Evolutionary conservation across 371 early-diverging fungal genomes (phyloP).

Genomic region (Rhizopus delemar): DNA sequence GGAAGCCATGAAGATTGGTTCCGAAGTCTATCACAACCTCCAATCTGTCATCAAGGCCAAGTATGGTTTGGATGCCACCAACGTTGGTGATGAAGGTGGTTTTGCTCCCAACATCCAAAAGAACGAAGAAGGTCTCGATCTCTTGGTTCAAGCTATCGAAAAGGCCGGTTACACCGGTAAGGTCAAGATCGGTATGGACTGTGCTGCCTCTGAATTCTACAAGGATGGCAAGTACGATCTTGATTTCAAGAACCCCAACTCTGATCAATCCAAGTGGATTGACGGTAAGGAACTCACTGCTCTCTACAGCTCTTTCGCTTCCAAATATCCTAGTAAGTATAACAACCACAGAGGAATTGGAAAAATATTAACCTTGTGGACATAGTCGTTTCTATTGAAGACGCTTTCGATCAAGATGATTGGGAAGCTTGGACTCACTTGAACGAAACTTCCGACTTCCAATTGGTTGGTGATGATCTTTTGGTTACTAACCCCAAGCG

Average conservation of each 20-base stretch:
- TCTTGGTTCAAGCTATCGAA: conserved; percentile 88
- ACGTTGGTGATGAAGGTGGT: conserved; percentile 99
- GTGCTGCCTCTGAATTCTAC: conserved; percentile 98
- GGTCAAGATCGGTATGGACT: conserved; percentile 98
- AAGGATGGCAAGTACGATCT: conserved; percentile 95
- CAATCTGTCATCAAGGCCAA: conserved; percentile 96
- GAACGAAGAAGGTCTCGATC: conserved; percentile 95
- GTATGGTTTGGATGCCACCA: conserved; percentile 98
- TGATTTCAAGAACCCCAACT: conserved; percentile 93
- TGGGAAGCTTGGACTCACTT: conserved; percentile 92
- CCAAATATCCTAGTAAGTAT: conserved; percentile 83
- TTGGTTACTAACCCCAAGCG: conserved; percentile 98
- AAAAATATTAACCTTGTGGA: not conserved
- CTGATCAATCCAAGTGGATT: conserved; percentile 76
- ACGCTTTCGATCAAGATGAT: conserved; percentile 99
- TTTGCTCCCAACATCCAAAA: conserved; percentile 99
- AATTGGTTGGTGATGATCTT: conserved; percentile 99
- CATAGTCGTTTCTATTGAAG: conserved; percentile 93
- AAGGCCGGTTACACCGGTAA: conserved; percentile 95
- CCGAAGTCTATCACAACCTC: conserved; percentile 95
- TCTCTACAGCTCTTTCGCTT: conserved; percentile 83
- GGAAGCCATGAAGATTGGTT: conserved; percentile 98
- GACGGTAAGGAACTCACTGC: conserved; percentile 84
- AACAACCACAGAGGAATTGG: not conserved
- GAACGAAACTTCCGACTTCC: conserved; percentile 65